phyloP scores from a whole-genome alignment of 2,329 filamentous ascomycete genomes.

The Thermoascus crustaceus region DNA sequence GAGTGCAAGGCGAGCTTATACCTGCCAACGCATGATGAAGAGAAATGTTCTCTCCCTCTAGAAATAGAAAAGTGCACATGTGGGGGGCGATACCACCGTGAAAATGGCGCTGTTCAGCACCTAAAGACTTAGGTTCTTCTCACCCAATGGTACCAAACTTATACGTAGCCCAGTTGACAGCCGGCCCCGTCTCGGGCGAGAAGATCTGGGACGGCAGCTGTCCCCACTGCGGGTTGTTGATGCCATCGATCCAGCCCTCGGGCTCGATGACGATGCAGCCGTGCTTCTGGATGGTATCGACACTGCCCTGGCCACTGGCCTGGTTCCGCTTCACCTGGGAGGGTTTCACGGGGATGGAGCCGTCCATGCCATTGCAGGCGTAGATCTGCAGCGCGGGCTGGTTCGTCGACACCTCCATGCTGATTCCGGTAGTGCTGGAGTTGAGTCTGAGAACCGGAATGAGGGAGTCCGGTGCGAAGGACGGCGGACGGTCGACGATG shows the following conservation, averaged over 20 bases:
- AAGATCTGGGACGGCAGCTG: constrained; percentile 42
- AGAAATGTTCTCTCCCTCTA: too few species aligned
- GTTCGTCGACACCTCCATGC: constrained; percentile 71
- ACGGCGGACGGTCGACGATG: constrained; percentile 37
- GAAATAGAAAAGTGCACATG: too few species aligned
- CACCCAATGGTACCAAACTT: constrained; percentile 34
- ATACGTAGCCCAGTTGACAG: constrained; percentile 38
- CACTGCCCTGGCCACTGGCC: constrained; percentile 44
- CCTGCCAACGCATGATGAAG: too few species aligned
- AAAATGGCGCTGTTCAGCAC: too few species aligned
- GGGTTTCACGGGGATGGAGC: constrained; percentile 41
- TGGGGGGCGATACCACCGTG: too few species aligned
- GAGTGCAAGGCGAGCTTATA: too few species aligned
- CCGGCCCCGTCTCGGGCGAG: constrained; percentile 31
- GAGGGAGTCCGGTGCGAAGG: constrained; percentile 25
- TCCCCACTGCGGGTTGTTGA: constrained; percentile 86
- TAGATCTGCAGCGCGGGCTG: constrained; percentile 87
- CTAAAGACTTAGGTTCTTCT: too few species aligned
- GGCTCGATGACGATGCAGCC: constrained; percentile 88
- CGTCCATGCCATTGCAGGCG: constrained; percentile 70
- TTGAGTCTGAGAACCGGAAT: constrained; percentile 51
- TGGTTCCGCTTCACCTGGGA: constrained; percentile 44
- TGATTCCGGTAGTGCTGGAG: constrained; percentile 68
- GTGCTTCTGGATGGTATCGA: constrained; percentile 50
- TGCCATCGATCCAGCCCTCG: constrained; percentile 86